Base-by-base conservation (phyloP, 441 rosid species). In the Croton laevigatus region DNA sequence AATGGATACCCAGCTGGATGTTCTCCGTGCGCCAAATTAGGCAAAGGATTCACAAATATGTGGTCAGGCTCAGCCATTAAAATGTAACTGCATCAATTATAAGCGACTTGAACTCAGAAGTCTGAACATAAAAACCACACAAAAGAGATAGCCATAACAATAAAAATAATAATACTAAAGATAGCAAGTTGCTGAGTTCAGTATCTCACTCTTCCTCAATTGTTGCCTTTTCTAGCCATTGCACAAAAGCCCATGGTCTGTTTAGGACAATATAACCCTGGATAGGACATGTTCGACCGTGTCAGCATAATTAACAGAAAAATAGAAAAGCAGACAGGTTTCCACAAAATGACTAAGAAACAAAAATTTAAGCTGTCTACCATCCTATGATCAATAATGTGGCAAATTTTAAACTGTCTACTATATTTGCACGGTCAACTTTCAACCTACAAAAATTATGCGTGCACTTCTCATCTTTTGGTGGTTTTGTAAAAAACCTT, bases 61-160 rank as follows among this genome's bases (percentile, higher is more conserved):
- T 88, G 97, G 78, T 90, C 97, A 8, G 97, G 94, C 80, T 90
- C 97, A 6, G 94, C 97, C 97, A 90, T 90, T 52, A 88, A 81
- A 78, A 90, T 75, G 75, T 86, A 88, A 46, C 96, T 90, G 87
- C 81, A 78, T 71, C 65, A 68, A 52, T 77, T 66, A 66, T 27
- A 70, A 70, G 70, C 71, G 48, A 67, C 27, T 61, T 8, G 49
- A 57, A 66, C 70, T 81, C 71, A 79, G 76, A 78, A 2, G 46
- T 49, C 53, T 57, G 59, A 36, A 44, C 42, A 42, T 13, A 64
- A 49, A 17, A 49, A 27, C 32, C 16, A 32, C 7, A 38, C 4
- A n/a, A 44, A 32, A 49, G 20, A 14, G 14, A 42, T 23, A n/a
- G 59, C 27, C 23, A 68, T 19, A 13, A 1, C 22, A 57, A 45